A percentile compares a stretch with the other conserved stretches of the same genome.
Conservation (phyloP, 805 yeast genomes). For the Cyberlindnera xishuangbannaensis region DNA sequence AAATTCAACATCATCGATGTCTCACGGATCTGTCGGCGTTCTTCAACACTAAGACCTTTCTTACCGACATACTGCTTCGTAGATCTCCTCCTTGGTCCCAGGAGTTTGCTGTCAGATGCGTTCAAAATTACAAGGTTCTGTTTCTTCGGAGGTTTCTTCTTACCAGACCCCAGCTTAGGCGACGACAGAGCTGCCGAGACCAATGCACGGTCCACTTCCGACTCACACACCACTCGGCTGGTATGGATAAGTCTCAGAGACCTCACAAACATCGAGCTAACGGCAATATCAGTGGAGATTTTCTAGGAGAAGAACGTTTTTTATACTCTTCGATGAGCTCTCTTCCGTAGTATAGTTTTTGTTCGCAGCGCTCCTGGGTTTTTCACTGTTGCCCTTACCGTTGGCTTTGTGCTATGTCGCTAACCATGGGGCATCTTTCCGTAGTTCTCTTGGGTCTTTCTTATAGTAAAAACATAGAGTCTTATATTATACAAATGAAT, state of each 20-base stretch:
- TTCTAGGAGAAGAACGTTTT: too few species aligned
- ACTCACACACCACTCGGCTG: conserved; percentile 2
- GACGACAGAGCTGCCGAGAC: background rate
- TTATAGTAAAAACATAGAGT: too few species aligned
- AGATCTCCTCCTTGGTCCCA: conserved; percentile 9
- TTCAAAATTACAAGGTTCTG: conserved; percentile 20
- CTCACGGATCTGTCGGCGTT: conserved; percentile 4
- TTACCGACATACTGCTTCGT: background rate
- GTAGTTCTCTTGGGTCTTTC: too few species aligned
- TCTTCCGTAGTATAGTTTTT: too few species aligned
- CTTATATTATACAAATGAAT: too few species aligned
- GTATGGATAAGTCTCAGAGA: conserved; percentile 8
- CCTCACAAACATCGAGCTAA: too few species aligned
- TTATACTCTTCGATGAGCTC: too few species aligned
- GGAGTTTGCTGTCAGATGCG: conserved; percentile 18
- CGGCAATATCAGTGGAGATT: too few species aligned
- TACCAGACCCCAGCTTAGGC: conserved; percentile 18
- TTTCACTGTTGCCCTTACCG: too few species aligned
- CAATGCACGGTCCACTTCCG: background rate
- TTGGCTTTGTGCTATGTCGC: too few species aligned
- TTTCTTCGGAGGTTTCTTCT: conserved; percentile 21
- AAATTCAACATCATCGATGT: conserved; percentile 8
- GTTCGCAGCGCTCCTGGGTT: background rate
- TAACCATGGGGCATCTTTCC: too few species aligned
- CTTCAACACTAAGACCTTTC: conserved; percentile 1